Percentiles rank a stretch among this genome's conserved stretches.
Conservation (phyloP, 805 yeast genomes). For the Starmerella scarabaei region DNA sequence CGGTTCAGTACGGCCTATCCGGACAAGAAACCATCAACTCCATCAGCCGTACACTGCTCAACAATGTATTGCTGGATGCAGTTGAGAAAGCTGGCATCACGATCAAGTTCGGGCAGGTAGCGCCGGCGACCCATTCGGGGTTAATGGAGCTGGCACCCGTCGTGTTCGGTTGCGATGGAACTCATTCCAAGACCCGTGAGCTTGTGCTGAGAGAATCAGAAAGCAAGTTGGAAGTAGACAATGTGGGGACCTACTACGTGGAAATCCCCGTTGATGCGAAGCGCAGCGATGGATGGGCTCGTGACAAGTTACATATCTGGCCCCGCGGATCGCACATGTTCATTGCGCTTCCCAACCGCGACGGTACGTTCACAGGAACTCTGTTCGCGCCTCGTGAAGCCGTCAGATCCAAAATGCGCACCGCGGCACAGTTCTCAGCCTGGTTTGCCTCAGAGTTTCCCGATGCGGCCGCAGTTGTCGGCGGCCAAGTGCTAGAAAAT, state of each 20-base stretch:
- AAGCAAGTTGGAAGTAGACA: slow-evolving; percentile 62
- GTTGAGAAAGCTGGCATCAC: slow-evolving; percentile 33
- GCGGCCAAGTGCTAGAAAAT: slow-evolving; percentile 37
- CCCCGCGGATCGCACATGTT: slow-evolving; percentile 78
- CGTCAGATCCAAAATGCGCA: slow-evolving; percentile 34
- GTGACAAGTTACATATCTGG: slow-evolving; percentile 81
- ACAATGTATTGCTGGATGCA: slow-evolving; percentile 52
- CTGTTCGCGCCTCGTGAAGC: slow-evolving; percentile 70
- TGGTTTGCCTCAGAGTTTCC: slow-evolving; percentile 56
- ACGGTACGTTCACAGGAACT: slow-evolving; percentile 81
- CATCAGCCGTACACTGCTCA: slow-evolving; percentile 62
- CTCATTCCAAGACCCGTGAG: slow-evolving; percentile 58
- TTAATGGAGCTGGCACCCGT: slow-evolving; percentile 24
- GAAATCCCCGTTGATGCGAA: slow-evolving; percentile 63
- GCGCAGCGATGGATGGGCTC: slow-evolving; percentile 20
- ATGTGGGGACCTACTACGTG: slow-evolving; percentile 70
- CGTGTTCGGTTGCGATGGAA: slow-evolving; percentile 77
- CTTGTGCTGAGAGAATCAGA: slow-evolving; percentile 54
- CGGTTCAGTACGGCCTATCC: slow-evolving; percentile 65
- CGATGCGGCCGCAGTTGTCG: slow-evolving; percentile 62
- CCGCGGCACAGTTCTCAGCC: slow-evolving; percentile 31
- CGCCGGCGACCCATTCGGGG: background rate
- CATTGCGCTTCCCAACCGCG: slow-evolving; percentile 74
- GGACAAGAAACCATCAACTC: slow-evolving; percentile 71
- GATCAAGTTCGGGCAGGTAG: slow-evolving; percentile 26